phyloP scores from a whole-genome alignment of 176 grass and related monocot species.

The Dendrocalamus sinicus region DNA sequence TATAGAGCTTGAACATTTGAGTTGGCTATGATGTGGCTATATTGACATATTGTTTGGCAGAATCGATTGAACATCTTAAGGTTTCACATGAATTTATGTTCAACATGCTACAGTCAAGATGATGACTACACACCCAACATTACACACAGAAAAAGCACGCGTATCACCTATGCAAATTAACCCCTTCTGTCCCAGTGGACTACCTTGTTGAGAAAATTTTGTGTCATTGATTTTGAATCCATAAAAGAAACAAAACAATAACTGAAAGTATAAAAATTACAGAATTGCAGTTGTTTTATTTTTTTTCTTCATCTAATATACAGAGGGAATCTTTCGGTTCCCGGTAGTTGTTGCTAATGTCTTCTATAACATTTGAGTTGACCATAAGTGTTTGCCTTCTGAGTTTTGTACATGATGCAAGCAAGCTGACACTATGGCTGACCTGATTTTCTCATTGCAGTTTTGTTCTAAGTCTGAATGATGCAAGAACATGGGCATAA shows the following conservation, averaged over 20 bases:
- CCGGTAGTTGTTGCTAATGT: neutral
- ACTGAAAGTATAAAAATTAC: neutral
- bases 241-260: neutral
- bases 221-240: neutral
- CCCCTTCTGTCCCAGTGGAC: neutral
- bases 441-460: constrained; percentile 46
- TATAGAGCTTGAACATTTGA: too few species aligned
- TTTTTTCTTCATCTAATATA: neutral
- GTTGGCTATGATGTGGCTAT: neutral
- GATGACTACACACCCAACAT: neutral
- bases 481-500: neutral
- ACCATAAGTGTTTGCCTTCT: neutral
- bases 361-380: neutral
- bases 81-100: neutral
- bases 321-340: neutral
- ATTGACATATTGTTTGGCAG: neutral
- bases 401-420: neutral
- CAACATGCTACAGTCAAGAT: neutral
- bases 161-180: neutral
- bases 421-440: neutral
- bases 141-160: neutral
- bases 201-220: neutral
- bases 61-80: neutral
- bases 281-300: too few species aligned
- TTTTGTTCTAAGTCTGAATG: constrained; percentile 53